Percentiles rank a stretch among this genome's conserved stretches.
phyloP scores from a whole-genome alignment of 805 yeast species.

The Starmerella floricola region DNA sequence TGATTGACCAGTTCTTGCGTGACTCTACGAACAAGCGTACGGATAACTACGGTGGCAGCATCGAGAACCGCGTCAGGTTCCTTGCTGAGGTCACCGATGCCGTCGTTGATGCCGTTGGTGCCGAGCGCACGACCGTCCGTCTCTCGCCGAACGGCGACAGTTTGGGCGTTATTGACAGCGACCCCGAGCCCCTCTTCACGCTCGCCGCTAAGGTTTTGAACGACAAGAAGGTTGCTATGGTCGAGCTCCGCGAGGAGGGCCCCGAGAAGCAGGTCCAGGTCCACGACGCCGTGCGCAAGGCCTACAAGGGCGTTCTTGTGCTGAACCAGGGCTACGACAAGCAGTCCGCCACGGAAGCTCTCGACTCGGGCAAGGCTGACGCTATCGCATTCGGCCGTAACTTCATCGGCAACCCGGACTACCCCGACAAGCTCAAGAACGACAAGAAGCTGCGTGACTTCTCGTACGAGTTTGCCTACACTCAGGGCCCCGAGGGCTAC shows the following conservation, averaged over 20 bases:
- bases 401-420: slow-evolving; percentile 46
- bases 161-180: slow-evolving; percentile 27
- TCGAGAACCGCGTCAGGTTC: slow-evolving; percentile 45
- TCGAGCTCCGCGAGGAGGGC: slow-evolving; percentile 38
- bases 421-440: slow-evolving; percentile 35
- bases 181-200: slow-evolving; percentile 27
- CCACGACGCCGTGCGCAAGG: slow-evolving; percentile 41
- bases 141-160: slow-evolving; percentile 21
- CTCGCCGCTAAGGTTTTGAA: slow-evolving; percentile 15
- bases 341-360: slow-evolving; percentile 16
- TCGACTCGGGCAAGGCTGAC: slow-evolving; percentile 16
- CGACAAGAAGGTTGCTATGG: slow-evolving; percentile 35
- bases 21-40: slow-evolving; percentile 39
- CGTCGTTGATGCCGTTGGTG: slow-evolving; percentile 41
- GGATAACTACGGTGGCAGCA: slow-evolving; percentile 56
- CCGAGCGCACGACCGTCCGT: slow-evolving; percentile 38
- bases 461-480: slow-evolving; percentile 36
- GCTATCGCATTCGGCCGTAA: slow-evolving; percentile 38
- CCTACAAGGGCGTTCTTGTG: slow-evolving; percentile 40
- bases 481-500: slow-evolving; percentile 36
- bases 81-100: slow-evolving; percentile 42
- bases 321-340: slow-evolving; percentile 20
- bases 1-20: slow-evolving; percentile 39
- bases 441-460: slow-evolving; percentile 28
- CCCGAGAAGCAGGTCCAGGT: slow-evolving; percentile 32